Evolutionary conservation across 2,329 filamentous ascomycete species (phyloP).

Genomic region (Aureobasidium lini): DNA sequence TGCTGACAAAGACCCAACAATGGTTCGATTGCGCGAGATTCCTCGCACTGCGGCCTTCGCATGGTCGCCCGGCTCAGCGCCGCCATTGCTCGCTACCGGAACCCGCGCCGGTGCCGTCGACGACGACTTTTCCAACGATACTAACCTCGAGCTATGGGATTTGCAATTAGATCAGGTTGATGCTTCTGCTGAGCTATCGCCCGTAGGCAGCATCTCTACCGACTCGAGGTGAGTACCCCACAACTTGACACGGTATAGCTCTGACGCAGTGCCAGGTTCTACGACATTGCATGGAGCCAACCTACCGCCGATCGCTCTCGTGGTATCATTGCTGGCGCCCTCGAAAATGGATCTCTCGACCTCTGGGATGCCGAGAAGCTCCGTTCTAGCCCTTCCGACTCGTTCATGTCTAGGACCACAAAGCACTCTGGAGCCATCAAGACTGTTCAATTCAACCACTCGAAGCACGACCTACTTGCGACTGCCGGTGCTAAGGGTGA

Average conservation of each 20-base stretch:
- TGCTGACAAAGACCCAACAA: conserved; percentile 34
- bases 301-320: conserved; percentile 68
- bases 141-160: conserved; percentile 94
- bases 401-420: conserved; percentile 75
- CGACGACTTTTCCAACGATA: conserved; percentile 96
- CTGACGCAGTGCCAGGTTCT: conserved; percentile 58
- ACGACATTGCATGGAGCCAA: conserved; percentile 91
- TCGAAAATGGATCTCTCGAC: conserved; percentile 89
- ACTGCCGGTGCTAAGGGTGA: conserved; percentile 93
- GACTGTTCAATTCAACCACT: conserved; percentile 91
- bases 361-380: conserved; percentile 83
- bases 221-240: conserved; percentile 66
- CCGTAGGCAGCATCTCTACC: conserved; percentile 72
- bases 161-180: conserved; percentile 70
- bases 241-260: background rate
- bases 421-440: conserved; percentile 94
- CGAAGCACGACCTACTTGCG: conserved; percentile 82
- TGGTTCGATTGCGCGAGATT: conserved; percentile 96
- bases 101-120: conserved; percentile 92
- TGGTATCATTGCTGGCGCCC: conserved; percentile 87
- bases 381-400: conserved; percentile 48
- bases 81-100: conserved; percentile 82
- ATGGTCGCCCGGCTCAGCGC: conserved; percentile 77
- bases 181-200: conserved; percentile 75
- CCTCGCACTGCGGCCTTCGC: conserved; percentile 94